Base-by-base conservation (phyloP, 176 grass and related monocot species). In the Musa acuminata region DNA sequence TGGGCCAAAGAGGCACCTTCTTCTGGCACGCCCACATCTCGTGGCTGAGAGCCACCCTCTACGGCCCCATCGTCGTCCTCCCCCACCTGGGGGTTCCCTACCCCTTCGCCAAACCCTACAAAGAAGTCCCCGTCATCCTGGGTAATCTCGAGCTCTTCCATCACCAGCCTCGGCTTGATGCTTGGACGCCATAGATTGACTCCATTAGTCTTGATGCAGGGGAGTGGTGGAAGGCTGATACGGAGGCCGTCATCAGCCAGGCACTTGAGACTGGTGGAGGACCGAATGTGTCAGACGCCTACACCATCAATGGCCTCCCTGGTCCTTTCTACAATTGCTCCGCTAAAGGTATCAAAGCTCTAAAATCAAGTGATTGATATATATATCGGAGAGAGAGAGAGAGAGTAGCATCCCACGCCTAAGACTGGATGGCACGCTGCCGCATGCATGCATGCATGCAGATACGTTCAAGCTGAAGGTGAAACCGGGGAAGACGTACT, bases 401-500 rank as follows among this genome's bases (percentile, higher is more conserved):
- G 29, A 35, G 3, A 35, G 3, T 27, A 2, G 29, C 3, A 3
- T 5, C 29, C 29, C 29, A 35, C 29, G 29, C 4, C 29, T 35
- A 35, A 35, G 29, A 5, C 29, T 35, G 2, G 29, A 5, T 35
- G 29, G 29, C 29, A 35, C 29, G 29, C 11, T 60, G 53, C 29
- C 51, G 48, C 9, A 68, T 68, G 20, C 20, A 10, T 68, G 20
- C 20, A 10, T 29, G 48, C 35, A 24, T 0, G 7, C 75, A 90
- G 89, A 91, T 75, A 87, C 89, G 70, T 91, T 87, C 82, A 85
- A 75, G 77, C 77, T 87, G 2, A 91, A 83, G 83, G 89, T 87
- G 80, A 35, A 52, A 48, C 77, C 89, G 3, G 85, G 83, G 25
- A 78, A 81, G 83, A 68, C 21, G 73, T 91, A 91, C 59, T 51